Evolutionary conservation across 2,329 filamentous ascomycete genomes (phyloP).

Genomic region (Colletotrichum sp.): DNA sequence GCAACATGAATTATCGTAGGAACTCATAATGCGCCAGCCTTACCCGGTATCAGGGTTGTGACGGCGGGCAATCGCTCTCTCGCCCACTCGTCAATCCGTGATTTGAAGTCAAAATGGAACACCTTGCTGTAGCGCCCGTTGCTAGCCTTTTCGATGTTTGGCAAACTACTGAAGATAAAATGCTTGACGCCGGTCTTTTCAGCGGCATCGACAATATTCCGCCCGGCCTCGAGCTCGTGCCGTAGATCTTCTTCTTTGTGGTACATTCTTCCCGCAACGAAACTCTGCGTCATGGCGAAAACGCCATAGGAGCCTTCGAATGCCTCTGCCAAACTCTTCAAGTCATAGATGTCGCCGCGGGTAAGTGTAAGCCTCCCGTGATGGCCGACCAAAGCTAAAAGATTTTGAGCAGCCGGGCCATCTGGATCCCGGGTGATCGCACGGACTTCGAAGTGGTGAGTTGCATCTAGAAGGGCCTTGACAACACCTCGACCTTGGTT

Average conservation of each 20-base stretch:
- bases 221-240: not conserved
- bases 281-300: not conserved
- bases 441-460: not conserved
- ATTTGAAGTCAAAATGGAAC: not conserved
- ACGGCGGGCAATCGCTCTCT: not conserved
- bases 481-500: not conserved
- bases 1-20: not conserved
- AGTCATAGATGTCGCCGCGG: not conserved
- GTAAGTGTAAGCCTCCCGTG: not conserved
- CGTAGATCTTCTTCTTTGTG: not conserved
- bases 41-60: not conserved
- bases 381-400: not conserved
- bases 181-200: not conserved
- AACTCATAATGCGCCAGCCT: not conserved
- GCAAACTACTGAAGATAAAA: slow-evolving; percentile 1
- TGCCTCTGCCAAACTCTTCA: not conserved
- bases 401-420: not conserved
- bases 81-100: not conserved
- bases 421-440: not conserved
- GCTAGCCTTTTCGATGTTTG: not conserved
- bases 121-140: not conserved
- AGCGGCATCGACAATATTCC: not conserved
- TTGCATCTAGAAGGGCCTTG: not conserved
- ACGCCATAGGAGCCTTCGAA: not conserved
- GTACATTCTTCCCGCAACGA: not conserved